Percentiles rank a stretch among this genome's conserved stretches.
These are phyloP conservation scores for Eimeria praecox DNA, from an alignment of 169 alveolate species.

Conservation along the genomic window DNA sequence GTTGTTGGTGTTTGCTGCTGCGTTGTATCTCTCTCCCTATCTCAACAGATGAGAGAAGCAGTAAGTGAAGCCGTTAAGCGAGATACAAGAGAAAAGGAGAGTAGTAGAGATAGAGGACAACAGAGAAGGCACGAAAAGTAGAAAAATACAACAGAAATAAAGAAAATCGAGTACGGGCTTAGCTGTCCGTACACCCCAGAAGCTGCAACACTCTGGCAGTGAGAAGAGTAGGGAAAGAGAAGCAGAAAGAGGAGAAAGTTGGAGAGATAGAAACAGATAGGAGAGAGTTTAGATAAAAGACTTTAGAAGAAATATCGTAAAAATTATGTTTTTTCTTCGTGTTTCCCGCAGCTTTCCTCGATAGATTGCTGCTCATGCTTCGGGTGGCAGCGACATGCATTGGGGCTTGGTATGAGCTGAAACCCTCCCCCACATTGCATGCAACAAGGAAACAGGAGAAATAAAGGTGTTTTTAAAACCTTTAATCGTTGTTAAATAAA, in stretches of 20 bases:
- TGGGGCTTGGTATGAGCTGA: not conserved
- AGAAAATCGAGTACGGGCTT: not conserved
- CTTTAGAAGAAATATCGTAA: not conserved
- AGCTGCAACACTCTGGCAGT: not conserved
- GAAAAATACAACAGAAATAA: not conserved
- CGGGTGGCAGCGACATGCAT: not conserved
- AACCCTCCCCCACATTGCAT: constrained; percentile 47
- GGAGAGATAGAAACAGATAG: no score
- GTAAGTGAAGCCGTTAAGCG: no score
- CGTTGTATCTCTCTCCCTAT: no score
- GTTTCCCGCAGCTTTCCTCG: not conserved
- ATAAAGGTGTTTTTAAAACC: no score
- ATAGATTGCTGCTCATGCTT: not conserved
- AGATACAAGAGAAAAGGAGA: not conserved
- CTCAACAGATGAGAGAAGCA: not conserved
- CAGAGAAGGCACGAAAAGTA: not conserved
- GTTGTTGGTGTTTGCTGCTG: not conserved
- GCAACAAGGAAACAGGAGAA: not conserved
- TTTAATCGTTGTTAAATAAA: no score
- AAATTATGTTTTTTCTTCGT: not conserved
- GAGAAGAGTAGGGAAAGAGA: no score
- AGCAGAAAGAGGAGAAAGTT: no score
- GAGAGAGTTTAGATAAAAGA: not conserved
- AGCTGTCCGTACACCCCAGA: not conserved
- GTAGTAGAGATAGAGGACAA: not conserved